Evolutionary conservation across 768 basidiomycete genomes (phyloP).

Genomic region (Leccinum subtestaceum): DNA sequence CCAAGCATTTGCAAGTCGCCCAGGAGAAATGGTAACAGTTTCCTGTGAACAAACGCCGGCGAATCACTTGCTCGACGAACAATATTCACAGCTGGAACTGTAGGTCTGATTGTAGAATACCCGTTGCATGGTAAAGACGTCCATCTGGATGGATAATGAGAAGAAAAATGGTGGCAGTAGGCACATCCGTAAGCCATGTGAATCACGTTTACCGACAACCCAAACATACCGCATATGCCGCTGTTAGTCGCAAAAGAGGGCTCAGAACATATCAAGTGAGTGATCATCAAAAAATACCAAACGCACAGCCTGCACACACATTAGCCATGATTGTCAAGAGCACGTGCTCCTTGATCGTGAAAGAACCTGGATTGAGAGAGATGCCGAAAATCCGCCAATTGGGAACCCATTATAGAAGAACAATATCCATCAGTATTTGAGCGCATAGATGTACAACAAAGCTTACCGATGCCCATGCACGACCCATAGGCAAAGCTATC

Average conservation of each 20-base stretch:
- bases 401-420: slow-evolving; percentile 39
- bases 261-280: neutral
- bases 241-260: slow-evolving; percentile 9
- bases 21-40: too few species aligned
- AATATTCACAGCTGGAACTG: slow-evolving; percentile 44
- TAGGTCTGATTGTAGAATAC: slow-evolving; percentile 62
- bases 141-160: slow-evolving; percentile 38
- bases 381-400: slow-evolving; percentile 49
- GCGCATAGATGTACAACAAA: neutral
- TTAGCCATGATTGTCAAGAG: slow-evolving; percentile 69
- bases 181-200: neutral
- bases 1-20: too few species aligned
- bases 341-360: slow-evolving; percentile 71
- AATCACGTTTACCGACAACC: neutral
- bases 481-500: slow-evolving; percentile 65
- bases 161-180: neutral
- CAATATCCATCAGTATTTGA: too few species aligned
- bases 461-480: slow-evolving; percentile 52
- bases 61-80: neutral
- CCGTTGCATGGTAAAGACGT: slow-evolving; percentile 70
- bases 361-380: slow-evolving; percentile 69
- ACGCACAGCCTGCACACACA: slow-evolving; percentile 35
- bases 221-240: slow-evolving; percentile 45
- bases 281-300: neutral
- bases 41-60: too few species aligned